phyloP scores from a whole-genome alignment of 352 stramenopile species.

The Pythium vanterpoolii region DNA sequence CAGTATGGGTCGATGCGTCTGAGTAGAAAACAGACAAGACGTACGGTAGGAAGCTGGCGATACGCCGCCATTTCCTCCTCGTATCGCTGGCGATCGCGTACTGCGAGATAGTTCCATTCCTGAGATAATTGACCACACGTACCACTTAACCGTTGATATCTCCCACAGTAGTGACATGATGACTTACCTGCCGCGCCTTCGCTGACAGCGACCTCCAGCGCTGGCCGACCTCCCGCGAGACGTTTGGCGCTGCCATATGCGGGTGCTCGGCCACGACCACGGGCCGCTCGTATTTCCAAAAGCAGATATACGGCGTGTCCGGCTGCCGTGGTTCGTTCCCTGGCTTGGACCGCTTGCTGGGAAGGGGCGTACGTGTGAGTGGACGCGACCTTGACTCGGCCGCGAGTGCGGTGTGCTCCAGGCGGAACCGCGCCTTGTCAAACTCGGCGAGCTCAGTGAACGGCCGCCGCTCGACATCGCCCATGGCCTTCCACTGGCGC shows the following conservation, averaged over 20 bases:
- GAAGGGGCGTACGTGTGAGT: conserved; percentile 5
- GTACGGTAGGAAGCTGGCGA: conserved; percentile 22
- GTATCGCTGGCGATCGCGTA: conserved; percentile 46
- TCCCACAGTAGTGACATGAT: no score
- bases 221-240: conserved; percentile 49
- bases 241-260: conserved; percentile 31
- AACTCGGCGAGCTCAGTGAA: conserved; percentile 61
- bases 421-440: conserved; percentile 48
- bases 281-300: conserved; percentile 45
- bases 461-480: conserved; percentile 34
- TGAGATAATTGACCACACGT: no score
- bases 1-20: no score
- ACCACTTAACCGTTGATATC: no score
- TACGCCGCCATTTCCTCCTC: conserved; percentile 45
- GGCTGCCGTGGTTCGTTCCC: conserved; percentile 43
- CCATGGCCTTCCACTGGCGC: conserved; percentile 48
- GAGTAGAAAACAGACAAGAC: neutral
- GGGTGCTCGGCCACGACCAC: conserved; percentile 43
- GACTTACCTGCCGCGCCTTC: conserved; percentile 31
- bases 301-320: conserved; percentile 66
- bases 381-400: neutral
- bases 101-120: conserved; percentile 48
- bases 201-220: conserved; percentile 44
- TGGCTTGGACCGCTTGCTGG: conserved; percentile 35
- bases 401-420: conserved; percentile 18